A percentile compares a stretch with the other conserved stretches of the same genome.
These are phyloP conservation scores for Eleusine indica DNA, from an alignment of 176 grass and related monocot genomes.

Conservation along the genomic window DNA sequence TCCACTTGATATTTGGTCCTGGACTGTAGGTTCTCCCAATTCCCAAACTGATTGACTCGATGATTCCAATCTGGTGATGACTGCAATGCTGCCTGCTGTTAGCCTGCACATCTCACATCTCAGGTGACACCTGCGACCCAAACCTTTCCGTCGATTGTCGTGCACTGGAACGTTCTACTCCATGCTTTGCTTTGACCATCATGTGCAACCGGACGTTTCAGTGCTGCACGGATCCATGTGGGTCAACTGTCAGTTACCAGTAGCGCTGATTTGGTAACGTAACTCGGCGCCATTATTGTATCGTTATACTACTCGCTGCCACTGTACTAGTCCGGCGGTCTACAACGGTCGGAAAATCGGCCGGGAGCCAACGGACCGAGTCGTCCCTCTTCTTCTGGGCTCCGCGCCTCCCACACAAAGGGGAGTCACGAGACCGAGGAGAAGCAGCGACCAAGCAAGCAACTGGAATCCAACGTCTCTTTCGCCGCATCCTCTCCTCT, in stretches of 20 bases:
- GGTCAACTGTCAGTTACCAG: neutral
- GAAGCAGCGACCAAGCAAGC: conserved; percentile 2
- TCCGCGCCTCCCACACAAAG: conserved; percentile 36
- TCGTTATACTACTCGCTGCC: neutral
- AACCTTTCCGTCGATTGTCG: neutral
- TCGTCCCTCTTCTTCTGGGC: neutral
- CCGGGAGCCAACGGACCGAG: conserved; percentile 37
- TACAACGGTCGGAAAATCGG: conserved; percentile 58
- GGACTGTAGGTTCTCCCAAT: neutral
- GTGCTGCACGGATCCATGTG: neutral
- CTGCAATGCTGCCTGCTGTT: neutral
- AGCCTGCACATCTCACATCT: neutral
- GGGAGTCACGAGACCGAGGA: conserved; percentile 32
- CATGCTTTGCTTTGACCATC: neutral
- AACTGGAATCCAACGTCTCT: conserved; percentile 10
- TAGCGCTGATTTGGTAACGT: neutral
- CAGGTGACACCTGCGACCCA: neutral
- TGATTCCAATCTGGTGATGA: neutral
- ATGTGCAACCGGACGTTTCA: neutral
- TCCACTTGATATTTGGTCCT: neutral
- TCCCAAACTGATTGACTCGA: neutral
- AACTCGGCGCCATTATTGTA: neutral
- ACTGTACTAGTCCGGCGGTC: neutral
- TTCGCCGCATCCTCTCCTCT: neutral
- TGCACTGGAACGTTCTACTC: conserved; percentile 33